Evolutionary conservation across 2,329 filamentous ascomycete genomes (phyloP).

Genomic region (Cladosporium colombiae): DNA sequence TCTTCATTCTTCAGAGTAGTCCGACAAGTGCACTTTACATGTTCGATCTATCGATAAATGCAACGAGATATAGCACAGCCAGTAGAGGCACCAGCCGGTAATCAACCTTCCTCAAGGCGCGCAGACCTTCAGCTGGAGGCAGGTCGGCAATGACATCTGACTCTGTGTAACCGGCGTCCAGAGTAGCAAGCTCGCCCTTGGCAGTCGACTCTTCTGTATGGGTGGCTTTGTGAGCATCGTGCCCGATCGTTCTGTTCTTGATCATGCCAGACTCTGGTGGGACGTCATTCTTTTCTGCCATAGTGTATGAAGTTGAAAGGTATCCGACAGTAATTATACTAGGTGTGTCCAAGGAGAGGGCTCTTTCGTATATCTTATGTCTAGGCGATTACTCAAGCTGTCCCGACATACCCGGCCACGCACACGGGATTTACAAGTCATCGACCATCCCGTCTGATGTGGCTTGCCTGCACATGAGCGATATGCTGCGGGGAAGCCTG

Average conservation of each 20-base stretch:
- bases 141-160: slow-evolving; percentile 18
- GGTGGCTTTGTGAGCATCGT: neutral
- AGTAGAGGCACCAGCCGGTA: slow-evolving; percentile 41
- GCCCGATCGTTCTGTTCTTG: neutral
- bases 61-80: slow-evolving; percentile 51
- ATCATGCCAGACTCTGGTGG: neutral
- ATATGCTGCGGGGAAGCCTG: slow-evolving; percentile 3
- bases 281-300: neutral
- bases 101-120: slow-evolving; percentile 46
- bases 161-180: slow-evolving; percentile 19
- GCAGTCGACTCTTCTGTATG: neutral
- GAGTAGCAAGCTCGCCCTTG: slow-evolving; percentile 10
- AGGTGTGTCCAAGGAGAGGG: neutral
- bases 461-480: slow-evolving; percentile 1
- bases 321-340: neutral
- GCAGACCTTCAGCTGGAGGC: slow-evolving; percentile 12
- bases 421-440: neutral
- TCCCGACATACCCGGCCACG: neutral
- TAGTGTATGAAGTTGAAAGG: neutral
- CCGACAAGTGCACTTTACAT: slow-evolving; percentile 9
- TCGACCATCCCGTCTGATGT: neutral
- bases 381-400: neutral
- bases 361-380: neutral
- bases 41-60: slow-evolving; percentile 53
- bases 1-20: neutral